Conservation (phyloP, 192 early-diverging fungal species). For the Piromyces sp. region DNA sequence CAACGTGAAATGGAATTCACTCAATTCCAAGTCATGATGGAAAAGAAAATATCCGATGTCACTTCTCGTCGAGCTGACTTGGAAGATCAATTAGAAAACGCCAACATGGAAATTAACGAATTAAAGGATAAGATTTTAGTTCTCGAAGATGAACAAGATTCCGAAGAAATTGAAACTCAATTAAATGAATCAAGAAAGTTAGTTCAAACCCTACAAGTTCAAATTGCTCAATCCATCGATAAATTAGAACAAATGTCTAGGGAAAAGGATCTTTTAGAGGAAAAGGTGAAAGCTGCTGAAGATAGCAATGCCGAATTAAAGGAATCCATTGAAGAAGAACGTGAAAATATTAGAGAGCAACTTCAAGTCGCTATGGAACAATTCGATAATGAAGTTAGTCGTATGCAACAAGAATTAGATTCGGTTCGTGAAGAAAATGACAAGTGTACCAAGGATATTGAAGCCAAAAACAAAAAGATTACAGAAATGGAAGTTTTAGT, state of each 20-base stretch:
- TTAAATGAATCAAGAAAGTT: not conserved
- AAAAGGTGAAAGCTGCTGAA: not conserved
- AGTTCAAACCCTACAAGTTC: not conserved
- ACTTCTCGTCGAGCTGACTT: not conserved
- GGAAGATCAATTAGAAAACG: not conserved
- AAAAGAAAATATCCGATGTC: not conserved
- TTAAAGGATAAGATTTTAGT: not conserved
- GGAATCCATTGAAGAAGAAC: not conserved
- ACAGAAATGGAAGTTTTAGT: not conserved
- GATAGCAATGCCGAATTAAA: not conserved
- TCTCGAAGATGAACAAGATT: not conserved
- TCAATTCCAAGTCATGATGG: not conserved
- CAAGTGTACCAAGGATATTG: not conserved
- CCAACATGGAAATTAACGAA: not conserved
- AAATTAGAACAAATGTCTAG: not conserved
- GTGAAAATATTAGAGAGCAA: not conserved
- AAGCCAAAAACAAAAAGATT: not conserved
- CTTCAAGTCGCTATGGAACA: not conserved
- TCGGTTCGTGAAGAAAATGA: not conserved
- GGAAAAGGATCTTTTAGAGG: not conserved
- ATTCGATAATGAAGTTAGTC: not conserved
- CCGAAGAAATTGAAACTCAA: not conserved
- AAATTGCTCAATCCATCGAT: not conserved
- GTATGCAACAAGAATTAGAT: not conserved
- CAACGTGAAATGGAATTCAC: not conserved